A percentile compares a stretch with the other conserved stretches of the same genome.
phyloP scores from a whole-genome alignment of 2,329 filamentous ascomycete genomes.

The Coniochaeta ligniaria region DNA sequence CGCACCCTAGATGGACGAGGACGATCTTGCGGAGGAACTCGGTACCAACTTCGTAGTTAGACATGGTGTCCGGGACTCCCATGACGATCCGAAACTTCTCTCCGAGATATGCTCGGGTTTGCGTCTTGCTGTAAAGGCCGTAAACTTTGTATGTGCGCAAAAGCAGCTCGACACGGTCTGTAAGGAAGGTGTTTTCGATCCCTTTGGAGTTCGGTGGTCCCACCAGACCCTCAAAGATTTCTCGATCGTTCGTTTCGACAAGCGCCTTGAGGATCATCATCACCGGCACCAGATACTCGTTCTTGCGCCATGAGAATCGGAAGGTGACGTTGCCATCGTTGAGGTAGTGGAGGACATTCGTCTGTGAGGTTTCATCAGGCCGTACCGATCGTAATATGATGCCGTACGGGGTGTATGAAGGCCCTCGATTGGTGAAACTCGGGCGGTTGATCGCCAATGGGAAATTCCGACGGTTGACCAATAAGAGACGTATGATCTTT shows the following conservation, averaged over 20 bases:
- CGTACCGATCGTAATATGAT: slow-evolving; percentile 87
- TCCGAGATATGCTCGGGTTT: slow-evolving; percentile 81
- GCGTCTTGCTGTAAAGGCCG: slow-evolving; percentile 69
- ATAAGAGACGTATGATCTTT: slow-evolving; percentile 88
- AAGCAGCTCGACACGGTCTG: slow-evolving; percentile 86
- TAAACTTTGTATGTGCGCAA: slow-evolving; percentile 92
- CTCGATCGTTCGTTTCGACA: slow-evolving; percentile 90
- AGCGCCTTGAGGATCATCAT: slow-evolving; percentile 97
- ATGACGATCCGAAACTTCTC: slow-evolving; percentile 87
- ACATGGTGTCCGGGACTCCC: slow-evolving; percentile 74
- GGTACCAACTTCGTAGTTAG: slow-evolving; percentile 81
- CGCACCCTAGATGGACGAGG: slow-evolving; percentile 82
- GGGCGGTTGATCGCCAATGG: slow-evolving; percentile 89
- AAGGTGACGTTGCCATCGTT: slow-evolving; percentile 95
- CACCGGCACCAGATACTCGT: slow-evolving; percentile 90
- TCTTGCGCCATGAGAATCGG: slow-evolving; percentile 95
- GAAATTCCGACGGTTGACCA: slow-evolving; percentile 86
- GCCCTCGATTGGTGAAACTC: slow-evolving; percentile 82
- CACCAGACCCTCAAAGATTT: slow-evolving; percentile 91
- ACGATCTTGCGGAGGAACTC: slow-evolving; percentile 89
- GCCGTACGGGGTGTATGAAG: slow-evolving; percentile 81
- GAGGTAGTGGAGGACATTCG: slow-evolving; percentile 93
- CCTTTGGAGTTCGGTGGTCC: slow-evolving; percentile 70
- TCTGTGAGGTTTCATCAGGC: slow-evolving; percentile 97
- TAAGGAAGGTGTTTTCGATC: slow-evolving; percentile 83